Evolutionary conservation across 2,329 filamentous ascomycete genomes (phyloP).

Genomic region (Cladosporium sp.): DNA sequence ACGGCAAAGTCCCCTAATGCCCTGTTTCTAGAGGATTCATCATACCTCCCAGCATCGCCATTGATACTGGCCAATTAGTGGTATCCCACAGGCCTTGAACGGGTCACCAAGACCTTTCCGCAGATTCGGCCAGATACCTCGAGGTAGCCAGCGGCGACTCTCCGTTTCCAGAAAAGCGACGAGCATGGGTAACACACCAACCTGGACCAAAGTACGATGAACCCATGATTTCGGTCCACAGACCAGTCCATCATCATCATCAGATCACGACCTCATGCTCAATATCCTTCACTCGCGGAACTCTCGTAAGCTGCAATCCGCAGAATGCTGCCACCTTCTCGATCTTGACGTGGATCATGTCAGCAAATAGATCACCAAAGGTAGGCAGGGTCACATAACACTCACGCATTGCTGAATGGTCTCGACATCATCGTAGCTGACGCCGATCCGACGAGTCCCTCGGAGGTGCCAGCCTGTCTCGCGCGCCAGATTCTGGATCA

Average conservation of each 20-base stretch:
- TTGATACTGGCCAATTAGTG: neutral
- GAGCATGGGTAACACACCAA: neutral
- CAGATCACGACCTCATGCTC: constrained; percentile 40
- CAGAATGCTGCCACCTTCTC: constrained; percentile 42
- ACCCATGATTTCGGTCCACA: neutral
- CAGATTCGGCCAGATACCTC: neutral
- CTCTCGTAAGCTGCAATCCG: constrained; percentile 35
- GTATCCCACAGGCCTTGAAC: neutral
- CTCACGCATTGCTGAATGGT: constrained; percentile 43
- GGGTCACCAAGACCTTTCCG: neutral
- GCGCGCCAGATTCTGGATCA: constrained; percentile 57
- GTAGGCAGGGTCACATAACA: neutral
- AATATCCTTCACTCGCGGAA: constrained; percentile 43
- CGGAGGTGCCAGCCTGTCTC: constrained; percentile 59
- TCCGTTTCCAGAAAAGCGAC: neutral
- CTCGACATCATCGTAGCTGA: constrained; percentile 48
- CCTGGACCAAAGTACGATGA: neutral
- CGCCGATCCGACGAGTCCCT: constrained; percentile 51
- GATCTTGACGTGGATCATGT: constrained; percentile 29
- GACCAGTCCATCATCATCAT: neutral
- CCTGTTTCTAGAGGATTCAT: neutral
- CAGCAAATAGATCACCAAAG: neutral
- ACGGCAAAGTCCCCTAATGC: too few relatives aligned
- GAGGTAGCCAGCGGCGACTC: neutral
- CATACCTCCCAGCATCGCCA: neutral